Evolutionary conservation across 495 filamentous ascomycete species (phyloP), one percentile per base, ranked within the genome.

Genomic region (Penicillium steckii): DNA sequence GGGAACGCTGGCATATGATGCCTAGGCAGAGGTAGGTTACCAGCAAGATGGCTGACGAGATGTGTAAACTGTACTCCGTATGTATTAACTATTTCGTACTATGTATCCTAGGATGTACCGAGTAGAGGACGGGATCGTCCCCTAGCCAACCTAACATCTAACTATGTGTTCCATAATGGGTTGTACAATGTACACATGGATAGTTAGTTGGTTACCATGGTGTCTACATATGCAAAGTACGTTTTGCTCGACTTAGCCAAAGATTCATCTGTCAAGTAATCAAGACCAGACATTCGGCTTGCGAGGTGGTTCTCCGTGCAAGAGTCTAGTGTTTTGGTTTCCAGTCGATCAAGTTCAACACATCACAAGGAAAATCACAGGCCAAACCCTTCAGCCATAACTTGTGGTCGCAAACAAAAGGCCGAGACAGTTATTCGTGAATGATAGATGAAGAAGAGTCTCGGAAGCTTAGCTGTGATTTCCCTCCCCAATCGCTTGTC

Each of bases 1-100:
- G 21, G 25, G 23, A 43, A 22, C 43, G 50, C 24, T 57, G 53
- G 57, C 60, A 64, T 61, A 52, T 61, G 61, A 64, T 64, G 58
- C 61, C 61, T 59, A 64, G 58, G 61, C 49, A 44, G 6, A 18
- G n/a, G 27, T 32, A 23, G 41, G 35, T 8, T 24, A 41, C 29
- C 29, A 32, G n/a, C n/a, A n/a, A n/a, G n/a, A n/a, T n/a, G n/a
- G n/a, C n/a, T n/a, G n/a, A n/a, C n/a, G n/a, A n/a, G n/a, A n/a
- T n/a, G n/a, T n/a, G n/a, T n/a, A n/a, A n/a, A n/a, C n/a, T n/a
- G n/a, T n/a, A n/a, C n/a, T n/a, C n/a, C n/a, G n/a, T n/a, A n/a
- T n/a, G n/a, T n/a, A n/a, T n/a, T n/a, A n/a, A n/a, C n/a, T n/a
- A n/a, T n/a, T n/a, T n/a, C n/a, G n/a, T n/a, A n/a, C n/a, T n/a